phyloP scores from a whole-genome alignment of 2,329 filamentous ascomycete species.

The Sclerotinia nivalis region DNA sequence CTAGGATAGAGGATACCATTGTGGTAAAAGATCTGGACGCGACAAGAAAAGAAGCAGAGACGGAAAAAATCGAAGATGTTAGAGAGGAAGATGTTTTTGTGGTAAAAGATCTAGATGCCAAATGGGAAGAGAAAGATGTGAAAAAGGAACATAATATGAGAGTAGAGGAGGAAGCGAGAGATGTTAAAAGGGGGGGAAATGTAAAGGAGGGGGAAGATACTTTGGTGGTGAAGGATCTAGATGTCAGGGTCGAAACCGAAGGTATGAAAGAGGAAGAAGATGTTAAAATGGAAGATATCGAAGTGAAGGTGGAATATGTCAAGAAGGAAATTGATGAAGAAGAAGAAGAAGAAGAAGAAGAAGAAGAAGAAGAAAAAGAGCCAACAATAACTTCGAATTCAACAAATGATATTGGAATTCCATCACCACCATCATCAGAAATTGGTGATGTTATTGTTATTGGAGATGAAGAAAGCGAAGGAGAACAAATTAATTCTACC shows the following conservation, averaged over 20 bases:
- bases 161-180: background rate
- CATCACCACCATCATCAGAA: conserved; percentile 23
- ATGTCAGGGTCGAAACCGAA: conserved; percentile 1
- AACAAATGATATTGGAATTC: background rate
- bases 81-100: conserved; percentile 5
- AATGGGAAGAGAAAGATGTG: background rate
- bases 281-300: background rate
- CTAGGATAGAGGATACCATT: background rate
- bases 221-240: conserved; percentile 1
- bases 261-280: background rate
- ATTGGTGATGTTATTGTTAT: background rate
- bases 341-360: background rate
- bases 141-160: background rate
- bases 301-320: background rate
- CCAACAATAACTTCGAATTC: background rate
- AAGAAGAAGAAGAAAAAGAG: background rate
- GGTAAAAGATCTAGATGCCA: conserved; percentile 4
- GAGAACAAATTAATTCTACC: conserved; percentile 8
- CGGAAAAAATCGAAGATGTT: background rate
- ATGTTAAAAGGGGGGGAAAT: background rate
- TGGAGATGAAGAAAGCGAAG: conserved; percentile 1
- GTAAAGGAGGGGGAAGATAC: background rate
- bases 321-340: background rate
- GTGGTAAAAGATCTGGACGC: conserved; percentile 15
- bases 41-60: background rate